phyloP scores from a whole-genome alignment of 2,329 filamentous ascomycete species.

The Cercospora sp. region DNA sequence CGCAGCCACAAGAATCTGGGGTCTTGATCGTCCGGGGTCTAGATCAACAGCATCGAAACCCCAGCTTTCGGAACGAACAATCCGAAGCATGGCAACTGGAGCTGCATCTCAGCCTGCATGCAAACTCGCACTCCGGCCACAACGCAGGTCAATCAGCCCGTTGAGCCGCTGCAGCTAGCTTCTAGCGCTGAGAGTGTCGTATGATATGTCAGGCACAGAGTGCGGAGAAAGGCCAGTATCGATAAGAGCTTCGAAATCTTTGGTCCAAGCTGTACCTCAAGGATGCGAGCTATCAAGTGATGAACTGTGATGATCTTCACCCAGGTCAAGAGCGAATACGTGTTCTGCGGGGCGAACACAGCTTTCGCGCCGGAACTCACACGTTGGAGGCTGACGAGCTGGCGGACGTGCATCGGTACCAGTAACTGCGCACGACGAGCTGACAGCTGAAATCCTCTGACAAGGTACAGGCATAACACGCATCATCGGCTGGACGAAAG shows the following conservation, averaged over 20 bases:
- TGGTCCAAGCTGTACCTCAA: not conserved
- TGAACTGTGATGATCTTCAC: not conserved
- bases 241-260: not conserved
- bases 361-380: not conserved
- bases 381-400: not conserved
- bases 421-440: not conserved
- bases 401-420: not conserved
- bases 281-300: constrained; percentile 2
- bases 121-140: not conserved
- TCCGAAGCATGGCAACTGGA: not conserved
- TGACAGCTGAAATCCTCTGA: not conserved
- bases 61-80: constrained; percentile 1
- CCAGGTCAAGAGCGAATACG: not conserved
- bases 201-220: constrained; percentile 15
- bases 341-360: not conserved
- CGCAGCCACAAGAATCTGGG: not conserved
- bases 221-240: not conserved
- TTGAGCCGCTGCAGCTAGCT: constrained; percentile 12
- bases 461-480: not conserved
- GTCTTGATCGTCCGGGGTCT: not conserved
- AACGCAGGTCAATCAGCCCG: not conserved
- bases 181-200: constrained; percentile 9
- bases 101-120: not conserved
- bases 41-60: not conserved
- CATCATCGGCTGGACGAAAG: constrained; percentile 5